Evolutionary conservation across 2,329 filamentous ascomycete genomes (phyloP).

Genomic region (Venturia effusa): DNA sequence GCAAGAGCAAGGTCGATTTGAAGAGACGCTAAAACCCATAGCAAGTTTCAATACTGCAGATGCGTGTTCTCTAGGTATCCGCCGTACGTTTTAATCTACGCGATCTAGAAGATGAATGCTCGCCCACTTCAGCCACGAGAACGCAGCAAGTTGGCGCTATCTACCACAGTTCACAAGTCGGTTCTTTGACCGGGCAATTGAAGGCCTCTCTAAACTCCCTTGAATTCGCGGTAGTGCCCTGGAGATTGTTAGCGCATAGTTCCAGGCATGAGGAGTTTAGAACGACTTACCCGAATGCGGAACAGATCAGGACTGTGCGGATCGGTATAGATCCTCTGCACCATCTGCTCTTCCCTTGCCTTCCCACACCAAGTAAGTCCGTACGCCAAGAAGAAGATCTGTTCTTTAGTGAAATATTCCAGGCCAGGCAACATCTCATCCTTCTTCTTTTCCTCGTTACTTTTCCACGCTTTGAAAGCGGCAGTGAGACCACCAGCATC

Average conservation of each 20-base stretch:
- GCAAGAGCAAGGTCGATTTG: no score
- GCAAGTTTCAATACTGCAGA: no score
- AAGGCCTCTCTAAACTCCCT: slow-evolving; percentile 58
- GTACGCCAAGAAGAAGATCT: slow-evolving; percentile 59
- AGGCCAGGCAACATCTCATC: slow-evolving; percentile 33
- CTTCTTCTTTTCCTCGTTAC: slow-evolving; percentile 39
- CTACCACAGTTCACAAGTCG: slow-evolving; percentile 61
- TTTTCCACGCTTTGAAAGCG: slow-evolving; percentile 55
- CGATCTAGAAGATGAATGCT: no score
- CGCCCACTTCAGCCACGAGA: neutral
- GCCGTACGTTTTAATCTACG: no score
- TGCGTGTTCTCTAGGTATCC: no score
- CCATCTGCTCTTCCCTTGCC: slow-evolving; percentile 45
- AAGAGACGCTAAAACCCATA: no score
- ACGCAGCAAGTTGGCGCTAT: neutral
- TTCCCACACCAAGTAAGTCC: slow-evolving; percentile 58
- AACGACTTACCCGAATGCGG: slow-evolving; percentile 27
- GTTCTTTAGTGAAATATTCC: slow-evolving; percentile 52
- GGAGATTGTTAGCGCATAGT: slow-evolving; percentile 16
- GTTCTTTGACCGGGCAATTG: slow-evolving; percentile 52
- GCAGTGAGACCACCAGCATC: slow-evolving; percentile 57
- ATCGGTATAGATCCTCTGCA: slow-evolving; percentile 49
- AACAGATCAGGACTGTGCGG: slow-evolving; percentile 54
- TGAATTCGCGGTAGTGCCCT: slow-evolving; percentile 56
- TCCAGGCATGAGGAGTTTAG: slow-evolving; percentile 51